Evolutionary conservation across 805 yeast genomes (phyloP), one percentile per base, ranked within the genome.

Genomic region (Wickerhamiella cacticola): DNA sequence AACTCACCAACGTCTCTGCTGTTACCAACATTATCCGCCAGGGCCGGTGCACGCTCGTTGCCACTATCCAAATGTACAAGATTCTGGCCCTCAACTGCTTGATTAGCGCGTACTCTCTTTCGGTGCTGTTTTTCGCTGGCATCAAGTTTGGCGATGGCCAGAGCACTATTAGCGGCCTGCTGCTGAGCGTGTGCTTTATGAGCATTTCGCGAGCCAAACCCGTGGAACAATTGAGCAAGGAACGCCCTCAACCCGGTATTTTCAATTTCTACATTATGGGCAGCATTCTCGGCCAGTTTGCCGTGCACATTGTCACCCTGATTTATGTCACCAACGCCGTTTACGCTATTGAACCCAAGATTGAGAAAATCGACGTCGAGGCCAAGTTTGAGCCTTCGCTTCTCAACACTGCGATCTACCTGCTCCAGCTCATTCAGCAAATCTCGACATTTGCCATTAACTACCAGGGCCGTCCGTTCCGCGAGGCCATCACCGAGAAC

Each of bases 21-120:
- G 96, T 92, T 48, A 83, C 95, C 46, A 81, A 87, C 62, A 83
- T 92, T 55, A 77, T 92, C 56, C 87, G 98, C 68, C 96, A 92
- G 72, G 98, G 98, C 55, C 86, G 98, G 68, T 85, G 95, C 72
- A 95, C 98, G 6, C 73, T 92, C 56, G 96, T 92, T 40, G 85
- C 96, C 15, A 92, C 98, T 7, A 88, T 92, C 62, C 98, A 92
- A 70, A 92, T 92, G 98, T 92, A 92, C 75, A 92, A 92, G 71
- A 92, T 92, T 60, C 71, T 92, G 63, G 98, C 98, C 0, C 74
- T 92, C 69, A 92, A 92, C 67, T 92, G 97, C 76, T 73, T 92
- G 71, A 87, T 92, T 67, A 81, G 94, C 56, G 98, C 98, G 26
- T 92, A 92, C 65, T 87, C 97, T 1, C 72, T 89, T 59, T 84